Evolutionary conservation across 257 asterid species (phyloP).

Genomic region (Solanum rostratum): DNA sequence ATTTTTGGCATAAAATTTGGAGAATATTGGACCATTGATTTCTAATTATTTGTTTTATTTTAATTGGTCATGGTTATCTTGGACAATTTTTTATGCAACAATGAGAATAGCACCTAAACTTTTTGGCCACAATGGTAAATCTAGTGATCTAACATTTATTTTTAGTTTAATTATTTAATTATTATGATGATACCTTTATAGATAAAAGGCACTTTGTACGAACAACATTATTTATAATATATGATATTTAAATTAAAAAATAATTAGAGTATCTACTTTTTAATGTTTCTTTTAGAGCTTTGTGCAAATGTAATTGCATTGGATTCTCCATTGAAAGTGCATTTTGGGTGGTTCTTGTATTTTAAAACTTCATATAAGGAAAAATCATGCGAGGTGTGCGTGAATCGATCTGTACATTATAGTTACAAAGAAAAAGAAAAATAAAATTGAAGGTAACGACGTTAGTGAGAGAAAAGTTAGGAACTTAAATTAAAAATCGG

Average conservation of each 20-base stretch:
- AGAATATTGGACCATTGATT: neutral
- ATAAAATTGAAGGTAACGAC: too few relatives aligned
- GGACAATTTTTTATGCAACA: neutral
- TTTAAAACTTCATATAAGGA: neutral
- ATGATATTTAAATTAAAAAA: neutral
- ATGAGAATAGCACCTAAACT: neutral
- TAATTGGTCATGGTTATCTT: neutral
- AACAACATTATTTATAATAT: neutral
- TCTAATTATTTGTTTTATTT: neutral
- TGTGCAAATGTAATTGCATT: neutral
- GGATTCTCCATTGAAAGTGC: neutral
- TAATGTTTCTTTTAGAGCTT: neutral
- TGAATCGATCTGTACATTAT: neutral
- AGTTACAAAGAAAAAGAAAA: neutral
- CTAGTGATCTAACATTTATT: neutral
- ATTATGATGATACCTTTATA: neutral
- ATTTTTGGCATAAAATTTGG: neutral
- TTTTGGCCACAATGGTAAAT: neutral
- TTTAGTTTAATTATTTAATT: neutral
- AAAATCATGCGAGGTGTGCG: neutral
- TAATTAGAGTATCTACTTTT: neutral
- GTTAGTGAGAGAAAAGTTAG: too few relatives aligned
- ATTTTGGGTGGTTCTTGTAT: neutral
- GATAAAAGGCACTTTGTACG: slow-evolving; percentile 2
- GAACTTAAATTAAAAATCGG: too few relatives aligned